A percentile compares a stretch with the other conserved stretches of the same genome.
phyloP scores from a whole-genome alignment of 345 rosid genomes.

The Reutealis trisperma region DNA sequence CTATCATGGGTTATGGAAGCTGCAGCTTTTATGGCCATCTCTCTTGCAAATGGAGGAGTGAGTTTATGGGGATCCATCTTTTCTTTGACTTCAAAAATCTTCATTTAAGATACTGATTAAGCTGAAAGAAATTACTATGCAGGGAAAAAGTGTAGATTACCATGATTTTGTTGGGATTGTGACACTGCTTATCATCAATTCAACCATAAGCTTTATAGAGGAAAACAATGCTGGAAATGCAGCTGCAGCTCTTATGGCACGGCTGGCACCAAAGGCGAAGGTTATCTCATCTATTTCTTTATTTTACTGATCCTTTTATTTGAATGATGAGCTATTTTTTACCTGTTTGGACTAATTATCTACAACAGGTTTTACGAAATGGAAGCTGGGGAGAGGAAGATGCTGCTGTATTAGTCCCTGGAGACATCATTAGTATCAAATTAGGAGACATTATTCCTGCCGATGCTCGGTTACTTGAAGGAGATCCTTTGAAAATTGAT shows the following conservation, averaged over 20 bases:
- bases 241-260: slow-evolving; percentile 60
- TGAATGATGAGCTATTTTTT: not conserved
- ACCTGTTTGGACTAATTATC: not conserved
- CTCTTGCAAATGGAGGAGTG: slow-evolving; percentile 54
- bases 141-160: slow-evolving; percentile 43
- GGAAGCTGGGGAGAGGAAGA: slow-evolving; percentile 59
- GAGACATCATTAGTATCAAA: slow-evolving; percentile 59
- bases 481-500: slow-evolving; percentile 65
- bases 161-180: slow-evolving; percentile 53
- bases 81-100: not conserved
- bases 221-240: slow-evolving; percentile 68
- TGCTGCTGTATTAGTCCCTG: slow-evolving; percentile 52
- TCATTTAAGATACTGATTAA: not conserved
- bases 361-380: slow-evolving; percentile 42
- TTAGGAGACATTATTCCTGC: slow-evolving; percentile 62
- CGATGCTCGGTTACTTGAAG: slow-evolving; percentile 64
- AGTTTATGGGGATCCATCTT: slow-evolving; percentile 13
- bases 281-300: slow-evolving; percentile 9
- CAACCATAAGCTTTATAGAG: slow-evolving; percentile 58
- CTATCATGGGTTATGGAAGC: slow-evolving; percentile 66
- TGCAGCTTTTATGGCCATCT: slow-evolving; percentile 60
- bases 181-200: slow-evolving; percentile 48
- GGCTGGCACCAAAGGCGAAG: slow-evolving; percentile 60
- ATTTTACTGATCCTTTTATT: not conserved
- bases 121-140: slow-evolving; percentile 16